Evolutionary conservation across 306 rosid genomes (phyloP), one percentile per base, ranked within the genome.

Genomic region (Styphnolobium japonicum): DNA sequence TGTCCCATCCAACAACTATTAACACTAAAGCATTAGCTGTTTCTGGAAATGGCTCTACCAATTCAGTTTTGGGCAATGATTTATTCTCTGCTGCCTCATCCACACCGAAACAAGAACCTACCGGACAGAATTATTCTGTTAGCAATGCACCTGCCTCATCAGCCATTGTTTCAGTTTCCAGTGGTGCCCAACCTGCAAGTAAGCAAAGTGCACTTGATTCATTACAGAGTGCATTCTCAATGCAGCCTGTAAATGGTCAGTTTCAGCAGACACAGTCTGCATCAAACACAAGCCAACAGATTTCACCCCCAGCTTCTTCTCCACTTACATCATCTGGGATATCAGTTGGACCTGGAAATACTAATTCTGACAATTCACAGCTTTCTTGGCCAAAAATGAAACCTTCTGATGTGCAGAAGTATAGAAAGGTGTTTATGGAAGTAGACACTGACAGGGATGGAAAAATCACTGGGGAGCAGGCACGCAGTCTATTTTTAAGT

Each of bases 361-460:
- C 89, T 68, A 77, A 56, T 57, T 75, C 91, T 46, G 93, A 90
- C 66, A 82, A 80, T 73, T 82, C 80, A 53, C 97, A 90, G 73
- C 71, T 46, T 85, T 39, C 94, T 42, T 95, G 98, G 98, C 98
- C 97, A 80, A 95, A 95, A 86, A 90, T 95, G 98, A 95, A 88
- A 75, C 97, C 93, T 80, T 80, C 96, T 79, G 97, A 95, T 85
- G 92, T 92, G 71, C 97, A 92, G 83, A 95, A 95, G 85, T 95
- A 95, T 80, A 70, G 86, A 0, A 92, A 91, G 84, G 98, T 95
- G 64, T 95, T 95, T 84, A 82, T 83, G 87, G 95, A 95, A 85
- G 98, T 95, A 66, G 98, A 95, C 86, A 86, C 89, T 16, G 97
- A 95, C 79, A 88, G 92, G 87, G 98, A 95, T 85, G 98, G 98